These are phyloP conservation scores for Neolecta irregularis DNA, from an alignment of 1,139 yeast genomes.

Conservation along the genomic window DNA sequence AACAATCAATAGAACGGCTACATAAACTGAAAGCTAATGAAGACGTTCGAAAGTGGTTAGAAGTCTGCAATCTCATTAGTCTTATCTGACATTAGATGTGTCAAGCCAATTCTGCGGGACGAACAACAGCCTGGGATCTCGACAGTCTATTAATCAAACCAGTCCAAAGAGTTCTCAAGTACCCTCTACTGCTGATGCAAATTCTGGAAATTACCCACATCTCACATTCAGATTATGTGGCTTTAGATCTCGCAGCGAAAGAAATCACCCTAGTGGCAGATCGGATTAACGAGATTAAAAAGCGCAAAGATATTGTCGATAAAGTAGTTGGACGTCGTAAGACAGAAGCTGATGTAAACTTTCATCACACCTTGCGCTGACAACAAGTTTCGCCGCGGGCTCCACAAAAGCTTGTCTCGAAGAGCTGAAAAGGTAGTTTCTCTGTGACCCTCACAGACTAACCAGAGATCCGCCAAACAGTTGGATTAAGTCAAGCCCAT, in stretches of 20 bases:
- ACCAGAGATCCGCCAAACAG: not conserved
- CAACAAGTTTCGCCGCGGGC: conserved; percentile 1
- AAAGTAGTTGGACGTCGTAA: conserved; percentile 5
- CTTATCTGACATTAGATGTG: conserved; percentile 15
- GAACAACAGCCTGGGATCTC: conserved; percentile 29
- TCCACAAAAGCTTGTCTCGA: conserved; percentile 1
- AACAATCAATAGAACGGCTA: conserved; percentile 8
- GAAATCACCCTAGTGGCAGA: conserved; percentile 20
- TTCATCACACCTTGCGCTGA: not conserved
- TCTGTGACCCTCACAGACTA: not conserved
- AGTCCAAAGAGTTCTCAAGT: conserved; percentile 29
- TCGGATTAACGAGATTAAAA: conserved; percentile 20
- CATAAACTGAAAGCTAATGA: conserved; percentile 15
- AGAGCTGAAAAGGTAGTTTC: conserved; percentile 1
- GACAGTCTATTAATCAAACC: conserved; percentile 31
- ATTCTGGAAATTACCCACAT: conserved; percentile 20
- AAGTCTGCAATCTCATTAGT: conserved; percentile 8
- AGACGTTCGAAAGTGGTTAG: conserved; percentile 22
- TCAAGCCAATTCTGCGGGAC: conserved; percentile 17
- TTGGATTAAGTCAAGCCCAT: conserved; percentile 1
- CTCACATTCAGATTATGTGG: conserved; percentile 22
- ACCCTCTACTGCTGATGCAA: conserved; percentile 24
- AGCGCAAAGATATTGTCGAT: conserved; percentile 8
- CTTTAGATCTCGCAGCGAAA: conserved; percentile 20
- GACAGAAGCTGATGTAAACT: conserved; percentile 5